Evolutionary conservation across 345 rosid genomes (phyloP).

Genomic region (Brassica juncea): DNA sequence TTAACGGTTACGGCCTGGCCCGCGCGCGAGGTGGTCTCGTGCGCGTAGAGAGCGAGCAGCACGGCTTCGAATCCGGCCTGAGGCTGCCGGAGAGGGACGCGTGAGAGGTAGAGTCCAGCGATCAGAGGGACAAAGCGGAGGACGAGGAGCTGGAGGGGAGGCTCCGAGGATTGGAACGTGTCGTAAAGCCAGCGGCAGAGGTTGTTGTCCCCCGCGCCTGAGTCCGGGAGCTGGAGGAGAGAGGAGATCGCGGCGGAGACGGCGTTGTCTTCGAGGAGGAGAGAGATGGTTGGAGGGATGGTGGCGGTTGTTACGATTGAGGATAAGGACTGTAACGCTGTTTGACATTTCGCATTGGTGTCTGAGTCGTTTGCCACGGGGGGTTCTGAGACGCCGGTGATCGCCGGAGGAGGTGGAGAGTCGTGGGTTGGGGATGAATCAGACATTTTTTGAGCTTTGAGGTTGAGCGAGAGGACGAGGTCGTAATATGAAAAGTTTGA

Average conservation of each 20-base stretch:
- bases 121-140: constrained; percentile 69
- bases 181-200: constrained; percentile 95
- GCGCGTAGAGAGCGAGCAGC: constrained; percentile 71
- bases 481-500: not conserved
- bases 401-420: constrained; percentile 24
- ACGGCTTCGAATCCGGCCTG: constrained; percentile 88
- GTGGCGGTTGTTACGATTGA: constrained; percentile 47
- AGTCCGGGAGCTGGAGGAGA: constrained; percentile 64
- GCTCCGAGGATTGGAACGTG: constrained; percentile 66
- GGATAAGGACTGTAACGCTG: constrained; percentile 51
- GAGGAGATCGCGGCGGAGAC: constrained; percentile 62
- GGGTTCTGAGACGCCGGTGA: constrained; percentile 12
- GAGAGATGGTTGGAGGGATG: constrained; percentile 47
- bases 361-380: not conserved
- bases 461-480: constrained; percentile 18
- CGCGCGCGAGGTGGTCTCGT: constrained; percentile 61
- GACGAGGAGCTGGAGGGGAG: constrained; percentile 69
- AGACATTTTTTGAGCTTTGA: constrained; percentile 22
- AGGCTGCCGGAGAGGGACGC: constrained; percentile 59
- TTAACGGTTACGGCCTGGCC: constrained; percentile 66
- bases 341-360: constrained; percentile 37
- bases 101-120: constrained; percentile 74
- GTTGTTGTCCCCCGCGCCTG: constrained; percentile 78
- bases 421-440: constrained; percentile 31
- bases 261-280: constrained; percentile 62